Conservation (phyloP, 2,329 filamentous ascomycete genomes). For the Pseudopithomyces chartarum region DNA sequence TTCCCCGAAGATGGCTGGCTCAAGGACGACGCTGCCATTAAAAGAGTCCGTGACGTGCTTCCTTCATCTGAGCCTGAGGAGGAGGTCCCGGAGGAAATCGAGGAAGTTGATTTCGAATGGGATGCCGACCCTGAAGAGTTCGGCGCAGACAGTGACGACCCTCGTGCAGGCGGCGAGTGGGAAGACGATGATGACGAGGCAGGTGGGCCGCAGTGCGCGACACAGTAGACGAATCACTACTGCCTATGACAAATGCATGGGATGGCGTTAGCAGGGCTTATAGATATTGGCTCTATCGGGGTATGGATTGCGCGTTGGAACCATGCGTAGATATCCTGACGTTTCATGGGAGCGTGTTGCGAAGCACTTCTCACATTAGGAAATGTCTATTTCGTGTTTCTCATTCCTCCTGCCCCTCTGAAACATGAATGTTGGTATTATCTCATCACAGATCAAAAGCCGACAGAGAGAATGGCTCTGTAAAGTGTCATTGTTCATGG, state of each 20-base stretch:
- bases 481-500: neutral
- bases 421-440: neutral
- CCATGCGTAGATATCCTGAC: conserved; percentile 1
- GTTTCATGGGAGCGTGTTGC: neutral
- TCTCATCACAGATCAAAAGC: neutral
- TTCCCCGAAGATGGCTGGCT: conserved; percentile 91
- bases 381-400: neutral
- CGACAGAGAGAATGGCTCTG: neutral
- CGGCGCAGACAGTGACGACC: conserved; percentile 72
- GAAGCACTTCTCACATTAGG: neutral
- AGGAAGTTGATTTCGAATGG: conserved; percentile 87
- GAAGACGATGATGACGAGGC: conserved; percentile 69
- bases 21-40: conserved; percentile 68
- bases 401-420: neutral
- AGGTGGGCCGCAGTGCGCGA: conserved; percentile 71
- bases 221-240: conserved; percentile 59
- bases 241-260: conserved; percentile 7
- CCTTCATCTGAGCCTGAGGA: conserved; percentile 63
- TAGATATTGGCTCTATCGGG: neutral
- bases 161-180: conserved; percentile 68
- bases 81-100: conserved; percentile 70
- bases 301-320: conserved; percentile 1
- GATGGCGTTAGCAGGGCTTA: conserved; percentile 13
- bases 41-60: conserved; percentile 74
- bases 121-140: conserved; percentile 84